phyloP scores from a whole-genome alignment of 352 stramenopile species.

The Phytophthora pini region DNA sequence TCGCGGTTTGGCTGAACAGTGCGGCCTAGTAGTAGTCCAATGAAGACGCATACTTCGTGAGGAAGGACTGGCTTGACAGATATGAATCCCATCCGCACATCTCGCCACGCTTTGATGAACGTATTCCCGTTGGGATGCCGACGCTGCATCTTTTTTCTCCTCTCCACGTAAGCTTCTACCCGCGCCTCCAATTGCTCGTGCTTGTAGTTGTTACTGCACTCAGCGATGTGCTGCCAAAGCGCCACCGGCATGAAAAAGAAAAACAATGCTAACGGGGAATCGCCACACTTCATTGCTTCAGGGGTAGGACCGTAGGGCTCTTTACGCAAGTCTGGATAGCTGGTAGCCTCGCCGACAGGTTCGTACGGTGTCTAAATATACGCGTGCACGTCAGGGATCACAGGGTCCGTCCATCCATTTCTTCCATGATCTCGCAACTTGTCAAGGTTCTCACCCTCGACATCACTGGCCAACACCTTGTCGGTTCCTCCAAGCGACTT shows the following conservation, averaged over 20 bases:
- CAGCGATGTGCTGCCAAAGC: constrained; percentile 13
- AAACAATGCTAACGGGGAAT: constrained; percentile 2
- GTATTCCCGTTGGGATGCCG: neutral
- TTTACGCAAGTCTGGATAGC: constrained; percentile 4
- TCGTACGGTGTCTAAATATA: too few relatives aligned
- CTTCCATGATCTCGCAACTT: too few relatives aligned
- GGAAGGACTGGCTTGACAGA: constrained; percentile 2
- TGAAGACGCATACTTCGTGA: neutral
- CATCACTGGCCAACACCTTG: too few relatives aligned
- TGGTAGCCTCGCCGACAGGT: neutral
- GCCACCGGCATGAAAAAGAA: constrained; percentile 11
- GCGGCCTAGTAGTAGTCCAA: neutral
- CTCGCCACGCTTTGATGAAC: neutral
- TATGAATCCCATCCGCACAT: constrained; percentile 2
- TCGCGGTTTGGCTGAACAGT: neutral
- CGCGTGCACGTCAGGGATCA: too few relatives aligned
- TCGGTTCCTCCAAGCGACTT: too few relatives aligned
- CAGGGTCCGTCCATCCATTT: too few relatives aligned
- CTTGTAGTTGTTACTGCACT: constrained; percentile 11
- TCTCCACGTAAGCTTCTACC: constrained; percentile 1
- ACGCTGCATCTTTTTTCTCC: constrained; percentile 1
- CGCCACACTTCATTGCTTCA: constrained; percentile 7
- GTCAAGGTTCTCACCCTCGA: too few relatives aligned
- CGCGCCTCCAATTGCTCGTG: neutral
- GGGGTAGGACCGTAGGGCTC: constrained; percentile 1